Evolutionary conservation across 495 filamentous ascomycete genomes (phyloP).

Genomic region (Tuber brumale): DNA sequence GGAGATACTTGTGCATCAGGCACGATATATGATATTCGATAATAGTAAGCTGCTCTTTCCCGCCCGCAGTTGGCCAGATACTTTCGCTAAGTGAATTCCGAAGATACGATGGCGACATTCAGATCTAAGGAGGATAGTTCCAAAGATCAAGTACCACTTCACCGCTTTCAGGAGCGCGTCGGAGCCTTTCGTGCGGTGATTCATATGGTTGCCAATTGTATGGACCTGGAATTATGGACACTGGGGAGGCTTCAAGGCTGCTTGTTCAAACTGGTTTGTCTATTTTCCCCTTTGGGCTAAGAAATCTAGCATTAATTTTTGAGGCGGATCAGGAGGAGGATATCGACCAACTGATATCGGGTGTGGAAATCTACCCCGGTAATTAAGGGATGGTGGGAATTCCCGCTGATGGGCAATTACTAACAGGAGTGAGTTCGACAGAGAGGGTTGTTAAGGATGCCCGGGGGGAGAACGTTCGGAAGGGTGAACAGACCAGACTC

Average conservation of each 20-base stretch:
- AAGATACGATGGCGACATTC: neutral
- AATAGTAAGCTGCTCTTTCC: neutral
- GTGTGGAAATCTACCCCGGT: neutral
- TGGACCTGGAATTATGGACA: too few relatives aligned
- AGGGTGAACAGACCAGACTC: neutral
- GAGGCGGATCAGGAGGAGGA: neutral
- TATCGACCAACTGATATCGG: neutral
- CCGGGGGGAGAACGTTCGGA: too few relatives aligned
- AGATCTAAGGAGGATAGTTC: neutral
- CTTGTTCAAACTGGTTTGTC: neutral
- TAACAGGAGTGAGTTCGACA: too few relatives aligned
- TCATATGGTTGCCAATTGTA: neutral
- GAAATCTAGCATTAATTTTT: neutral
- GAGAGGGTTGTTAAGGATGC: too few relatives aligned
- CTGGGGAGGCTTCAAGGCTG: neutral
- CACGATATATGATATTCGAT: too few relatives aligned
- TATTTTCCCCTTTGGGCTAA: neutral
- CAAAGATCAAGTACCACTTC: neutral
- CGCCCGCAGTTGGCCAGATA: neutral
- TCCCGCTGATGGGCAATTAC: too few relatives aligned
- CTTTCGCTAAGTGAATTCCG: neutral
- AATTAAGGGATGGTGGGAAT: neutral
- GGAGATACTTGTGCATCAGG: neutral
- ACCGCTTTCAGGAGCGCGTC: neutral
- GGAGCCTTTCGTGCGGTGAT: neutral